These are phyloP conservation scores for Halophytophthora polymorphica DNA, from an alignment of 352 stramenopile species.

Conservation along the genomic window DNA sequence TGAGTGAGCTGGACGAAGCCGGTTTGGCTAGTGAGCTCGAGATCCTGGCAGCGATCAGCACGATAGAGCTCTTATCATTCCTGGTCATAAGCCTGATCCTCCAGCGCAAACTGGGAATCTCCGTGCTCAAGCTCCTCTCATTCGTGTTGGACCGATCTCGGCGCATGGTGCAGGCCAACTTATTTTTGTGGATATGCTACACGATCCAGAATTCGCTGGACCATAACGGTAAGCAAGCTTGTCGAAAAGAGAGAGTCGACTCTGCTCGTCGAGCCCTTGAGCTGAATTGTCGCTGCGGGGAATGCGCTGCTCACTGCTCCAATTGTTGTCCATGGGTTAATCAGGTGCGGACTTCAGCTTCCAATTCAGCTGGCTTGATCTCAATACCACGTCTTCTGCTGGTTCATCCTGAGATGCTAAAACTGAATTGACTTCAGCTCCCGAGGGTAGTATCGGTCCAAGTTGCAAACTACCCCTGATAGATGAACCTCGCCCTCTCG, in stretches of 20 bases:
- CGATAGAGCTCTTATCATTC: slow-evolving; percentile 11
- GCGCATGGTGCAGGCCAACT: slow-evolving; percentile 13
- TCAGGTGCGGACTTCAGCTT: slow-evolving; percentile 18
- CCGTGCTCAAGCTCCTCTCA: slow-evolving; percentile 12
- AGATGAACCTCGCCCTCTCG: too few relatives aligned
- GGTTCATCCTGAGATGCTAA: too few relatives aligned
- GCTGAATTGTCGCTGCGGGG: too few relatives aligned
- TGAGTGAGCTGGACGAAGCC: slow-evolving; percentile 6
- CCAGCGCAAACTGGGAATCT: slow-evolving; percentile 11
- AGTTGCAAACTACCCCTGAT: too few relatives aligned
- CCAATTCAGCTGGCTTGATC: slow-evolving; percentile 10
- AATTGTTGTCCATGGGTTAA: background rate
- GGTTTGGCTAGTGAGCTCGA: slow-evolving; percentile 1
- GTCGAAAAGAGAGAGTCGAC: background rate
- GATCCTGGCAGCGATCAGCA: slow-evolving; percentile 6
- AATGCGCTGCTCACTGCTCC: too few relatives aligned
- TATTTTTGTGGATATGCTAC: slow-evolving; percentile 21
- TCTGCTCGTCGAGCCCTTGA: background rate
- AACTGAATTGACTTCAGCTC: too few relatives aligned
- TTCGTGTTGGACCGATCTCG: slow-evolving; percentile 12
- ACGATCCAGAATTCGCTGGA: slow-evolving; percentile 19
- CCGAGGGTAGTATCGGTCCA: too few relatives aligned
- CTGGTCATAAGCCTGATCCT: slow-evolving; percentile 3
- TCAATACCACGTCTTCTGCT: too few relatives aligned
- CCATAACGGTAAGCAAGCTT: slow-evolving; percentile 8